phyloP scores from a whole-genome alignment of 176 grass and related monocot genomes.

The Oryza meridionalis region DNA sequence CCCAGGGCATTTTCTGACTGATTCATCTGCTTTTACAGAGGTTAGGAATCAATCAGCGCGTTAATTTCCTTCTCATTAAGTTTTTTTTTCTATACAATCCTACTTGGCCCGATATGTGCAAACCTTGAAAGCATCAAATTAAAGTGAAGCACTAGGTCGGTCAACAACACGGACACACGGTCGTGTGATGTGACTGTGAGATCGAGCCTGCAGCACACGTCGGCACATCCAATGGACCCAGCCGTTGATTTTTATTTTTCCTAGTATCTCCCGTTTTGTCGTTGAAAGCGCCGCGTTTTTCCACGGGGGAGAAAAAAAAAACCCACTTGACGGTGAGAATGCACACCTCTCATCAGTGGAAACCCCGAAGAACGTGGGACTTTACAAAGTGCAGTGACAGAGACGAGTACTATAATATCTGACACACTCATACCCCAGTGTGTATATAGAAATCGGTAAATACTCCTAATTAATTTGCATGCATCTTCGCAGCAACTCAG shows the following conservation, averaged over 20 bases:
- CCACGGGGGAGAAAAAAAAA: neutral
- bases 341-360: neutral
- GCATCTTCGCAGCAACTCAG: no score
- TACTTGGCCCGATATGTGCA: neutral
- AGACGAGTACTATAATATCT: neutral
- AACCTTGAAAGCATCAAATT: neutral
- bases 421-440: neutral
- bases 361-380: neutral
- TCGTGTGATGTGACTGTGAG: neutral
- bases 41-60: neutral
- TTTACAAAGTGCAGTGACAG: neutral
- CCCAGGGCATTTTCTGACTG: no score
- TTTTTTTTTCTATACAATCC: neutral
- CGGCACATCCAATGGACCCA: neutral
- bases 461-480: no score
- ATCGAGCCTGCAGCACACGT: neutral
- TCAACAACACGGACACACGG: neutral
- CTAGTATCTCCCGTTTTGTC: neutral
- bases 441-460: no score
- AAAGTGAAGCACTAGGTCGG: neutral
- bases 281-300: neutral
- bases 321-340: neutral
- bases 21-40: neutral
- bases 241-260: neutral
- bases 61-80: neutral